Percentiles rank a stretch among this genome's conserved stretches.
These are phyloP conservation scores for Plectranthus barbatus DNA, from an alignment of 257 asterid species.

Conservation along the genomic window DNA sequence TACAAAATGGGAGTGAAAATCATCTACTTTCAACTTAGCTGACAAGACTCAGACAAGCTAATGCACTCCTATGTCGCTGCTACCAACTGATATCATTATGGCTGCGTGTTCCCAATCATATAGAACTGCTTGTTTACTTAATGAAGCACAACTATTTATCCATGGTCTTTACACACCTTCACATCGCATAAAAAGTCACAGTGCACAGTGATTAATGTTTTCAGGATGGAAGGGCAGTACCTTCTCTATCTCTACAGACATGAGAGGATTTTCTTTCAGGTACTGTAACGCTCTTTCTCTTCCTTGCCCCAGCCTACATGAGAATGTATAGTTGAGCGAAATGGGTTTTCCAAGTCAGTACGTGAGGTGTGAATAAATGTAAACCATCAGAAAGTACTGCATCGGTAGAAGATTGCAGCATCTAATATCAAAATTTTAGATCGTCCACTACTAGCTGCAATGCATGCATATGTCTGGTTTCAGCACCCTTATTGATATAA, in stretches of 20 bases:
- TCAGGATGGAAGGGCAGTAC: constrained; percentile 20
- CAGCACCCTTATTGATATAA: not conserved
- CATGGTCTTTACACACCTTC: not conserved
- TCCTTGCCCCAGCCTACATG: constrained; percentile 88
- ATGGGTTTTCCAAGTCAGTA: not conserved
- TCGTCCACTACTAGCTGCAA: too few species aligned
- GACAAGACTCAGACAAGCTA: not conserved
- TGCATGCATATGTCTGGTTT: too few species aligned
- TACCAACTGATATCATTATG: not conserved
- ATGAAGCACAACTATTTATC: too few species aligned
- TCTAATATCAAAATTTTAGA: too few species aligned
- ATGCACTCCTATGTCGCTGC: not conserved
- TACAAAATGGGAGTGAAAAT: not conserved
- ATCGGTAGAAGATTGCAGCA: too few species aligned
- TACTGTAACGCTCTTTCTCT: constrained; percentile 84
- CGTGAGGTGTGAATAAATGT: too few species aligned
- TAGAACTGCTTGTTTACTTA: not conserved
- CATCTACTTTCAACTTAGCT: not conserved
- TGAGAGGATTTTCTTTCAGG: constrained; percentile 64
- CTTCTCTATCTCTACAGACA: constrained; percentile 89
- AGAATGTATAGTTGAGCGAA: not conserved
- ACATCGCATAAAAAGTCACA: not conserved
- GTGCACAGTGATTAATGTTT: not conserved
- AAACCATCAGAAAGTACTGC: too few species aligned
- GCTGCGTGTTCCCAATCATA: not conserved